Evolutionary conservation across 805 yeast genomes (phyloP).

Genomic region (Metschnikowia amazonensis): DNA sequence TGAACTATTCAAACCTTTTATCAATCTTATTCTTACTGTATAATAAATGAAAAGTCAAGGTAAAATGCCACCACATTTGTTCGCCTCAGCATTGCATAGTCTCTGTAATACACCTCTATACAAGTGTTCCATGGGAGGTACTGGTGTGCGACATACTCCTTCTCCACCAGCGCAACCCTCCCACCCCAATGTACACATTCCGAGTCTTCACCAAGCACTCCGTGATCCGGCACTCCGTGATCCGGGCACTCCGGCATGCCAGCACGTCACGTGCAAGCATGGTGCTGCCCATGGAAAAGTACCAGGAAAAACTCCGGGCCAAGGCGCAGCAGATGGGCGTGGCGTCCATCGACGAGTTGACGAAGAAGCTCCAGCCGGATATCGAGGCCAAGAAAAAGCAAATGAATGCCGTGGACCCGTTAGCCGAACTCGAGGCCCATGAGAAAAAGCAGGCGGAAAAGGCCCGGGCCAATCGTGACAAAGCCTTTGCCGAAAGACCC

Average conservation of each 20-base stretch:
- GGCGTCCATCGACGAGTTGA: slow-evolving; percentile 53
- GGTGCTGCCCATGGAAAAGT: slow-evolving; percentile 14
- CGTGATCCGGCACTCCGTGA: neutral
- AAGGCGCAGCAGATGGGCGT: slow-evolving; percentile 36
- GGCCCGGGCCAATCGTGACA: slow-evolving; percentile 19
- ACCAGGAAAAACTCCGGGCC: slow-evolving; percentile 31
- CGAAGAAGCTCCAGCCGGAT: slow-evolving; percentile 57
- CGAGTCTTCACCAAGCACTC: neutral
- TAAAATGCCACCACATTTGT: no score
- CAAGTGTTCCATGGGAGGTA: no score
- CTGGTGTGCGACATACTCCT: no score
- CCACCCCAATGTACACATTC: neutral
- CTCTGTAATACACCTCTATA: no score
- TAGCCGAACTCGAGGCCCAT: slow-evolving; percentile 59
- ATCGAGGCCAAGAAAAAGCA: slow-evolving; percentile 54
- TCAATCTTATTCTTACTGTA: no score
- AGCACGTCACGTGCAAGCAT: neutral
- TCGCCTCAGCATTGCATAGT: no score
- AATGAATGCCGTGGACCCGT: slow-evolving; percentile 63
- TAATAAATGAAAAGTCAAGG: no score
- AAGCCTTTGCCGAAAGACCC: slow-evolving; percentile 22
- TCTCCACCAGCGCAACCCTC: no score
- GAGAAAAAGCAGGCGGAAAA: slow-evolving; percentile 38
- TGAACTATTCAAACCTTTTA: no score
- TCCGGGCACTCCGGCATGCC: neutral